phyloP scores from a whole-genome alignment of 371 early-diverging fungal genomes.

The Lichtheimia corymbifera region DNA sequence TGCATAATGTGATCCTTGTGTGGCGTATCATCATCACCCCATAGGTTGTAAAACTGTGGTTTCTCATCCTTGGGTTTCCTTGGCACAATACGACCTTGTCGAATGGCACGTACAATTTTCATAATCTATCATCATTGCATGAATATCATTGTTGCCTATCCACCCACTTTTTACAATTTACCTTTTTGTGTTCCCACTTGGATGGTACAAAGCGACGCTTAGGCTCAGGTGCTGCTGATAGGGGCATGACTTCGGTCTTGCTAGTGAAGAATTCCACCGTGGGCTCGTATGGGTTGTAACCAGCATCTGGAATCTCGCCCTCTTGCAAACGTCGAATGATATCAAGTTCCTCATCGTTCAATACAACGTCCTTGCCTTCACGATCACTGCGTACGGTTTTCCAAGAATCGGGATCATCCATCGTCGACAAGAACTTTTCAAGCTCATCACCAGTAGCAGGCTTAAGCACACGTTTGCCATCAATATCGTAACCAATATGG shows the following conservation, averaged over 20 bases:
- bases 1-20: conserved; percentile 74
- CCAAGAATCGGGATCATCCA: conserved; percentile 95
- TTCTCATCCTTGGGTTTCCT: conserved; percentile 63
- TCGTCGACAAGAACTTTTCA: conserved; percentile 86
- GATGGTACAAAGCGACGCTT: conserved; percentile 95
- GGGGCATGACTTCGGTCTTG: conserved; percentile 76
- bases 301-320: conserved; percentile 80
- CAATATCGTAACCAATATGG: conserved; percentile 95
- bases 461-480: conserved; percentile 87
- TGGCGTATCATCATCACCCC: conserved; percentile 72
- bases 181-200: conserved; percentile 88
- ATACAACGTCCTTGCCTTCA: conserved; percentile 78
- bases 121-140: conserved; percentile 55
- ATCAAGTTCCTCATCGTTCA: conserved; percentile 88
- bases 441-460: conserved; percentile 90
- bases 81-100: conserved; percentile 81
- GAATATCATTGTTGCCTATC: neutral
- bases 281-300: conserved; percentile 88
- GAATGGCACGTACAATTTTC: conserved; percentile 95
- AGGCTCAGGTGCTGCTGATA: conserved; percentile 87
- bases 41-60: conserved; percentile 83
- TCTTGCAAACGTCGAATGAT: conserved; percentile 86
- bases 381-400: conserved; percentile 80
- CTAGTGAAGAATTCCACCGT: conserved; percentile 94
- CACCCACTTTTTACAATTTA: conserved; percentile 10